Conservation (phyloP, 164 flowering plant species). For the Cinnamomum chago region DNA sequence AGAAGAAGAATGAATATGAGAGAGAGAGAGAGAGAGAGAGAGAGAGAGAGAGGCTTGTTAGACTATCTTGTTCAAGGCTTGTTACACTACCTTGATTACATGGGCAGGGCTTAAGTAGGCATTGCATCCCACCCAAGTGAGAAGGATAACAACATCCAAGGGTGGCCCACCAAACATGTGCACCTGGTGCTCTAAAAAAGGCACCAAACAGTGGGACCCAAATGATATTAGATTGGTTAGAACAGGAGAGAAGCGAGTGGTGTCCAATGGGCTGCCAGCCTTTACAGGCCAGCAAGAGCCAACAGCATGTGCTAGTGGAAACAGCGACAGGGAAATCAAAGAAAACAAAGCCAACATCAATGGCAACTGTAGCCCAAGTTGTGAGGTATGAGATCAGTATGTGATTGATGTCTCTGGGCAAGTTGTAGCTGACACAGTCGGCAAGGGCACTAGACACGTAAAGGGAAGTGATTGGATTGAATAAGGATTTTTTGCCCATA, state of each 20-base stretch:
- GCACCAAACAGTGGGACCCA: not conserved
- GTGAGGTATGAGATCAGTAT: not conserved
- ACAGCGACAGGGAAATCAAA: constrained; percentile 10
- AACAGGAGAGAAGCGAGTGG: not conserved
- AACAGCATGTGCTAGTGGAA: not conserved
- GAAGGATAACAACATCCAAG: not conserved
- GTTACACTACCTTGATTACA: not conserved
- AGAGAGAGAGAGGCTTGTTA: not conserved
- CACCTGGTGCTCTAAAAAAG: constrained; percentile 1
- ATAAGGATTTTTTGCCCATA: constrained; percentile 1
- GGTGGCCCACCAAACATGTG: not conserved
- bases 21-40: not conserved
- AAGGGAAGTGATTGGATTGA: not conserved
- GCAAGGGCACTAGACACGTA: not conserved
- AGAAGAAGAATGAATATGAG: not conserved
- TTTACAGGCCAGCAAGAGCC: constrained; percentile 4
- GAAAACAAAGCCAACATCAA: not conserved
- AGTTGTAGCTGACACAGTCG: not conserved
- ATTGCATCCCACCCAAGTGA: not conserved
- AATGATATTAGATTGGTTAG: not conserved
- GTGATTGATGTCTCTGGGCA: not conserved
- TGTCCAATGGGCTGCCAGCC: not conserved
- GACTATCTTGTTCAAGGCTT: not conserved
- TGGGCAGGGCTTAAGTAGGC: not conserved
- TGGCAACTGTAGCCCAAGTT: not conserved